Evolutionary conservation across 2,329 filamentous ascomycete genomes (phyloP), one percentile per base, ranked within the genome.

Genomic region (Capronia epimyces): DNA sequence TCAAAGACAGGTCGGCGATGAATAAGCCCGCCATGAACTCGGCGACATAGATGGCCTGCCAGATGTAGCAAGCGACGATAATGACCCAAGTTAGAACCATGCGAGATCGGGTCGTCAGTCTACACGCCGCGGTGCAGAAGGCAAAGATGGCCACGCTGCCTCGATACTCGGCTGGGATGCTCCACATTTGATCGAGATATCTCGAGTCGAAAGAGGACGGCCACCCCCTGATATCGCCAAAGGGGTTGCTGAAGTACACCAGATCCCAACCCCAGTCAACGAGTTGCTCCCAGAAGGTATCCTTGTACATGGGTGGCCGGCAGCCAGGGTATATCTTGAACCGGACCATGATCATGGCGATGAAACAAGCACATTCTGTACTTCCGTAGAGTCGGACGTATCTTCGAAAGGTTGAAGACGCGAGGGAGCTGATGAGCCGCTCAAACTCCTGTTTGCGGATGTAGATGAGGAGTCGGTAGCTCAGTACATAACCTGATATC

Each of bases 401-500:
- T 40, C 25, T 65, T 64, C 24, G 64, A 63, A 37, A 70, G 69
- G 13, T 64, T 64, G 12, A 49, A 53, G 34, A 66, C 59, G 21
- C 55, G 54, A 56, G 66, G 4, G 18, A 18, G 3, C 27, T 12
- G 18, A 46, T 7, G 15, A 29, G 39, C 18, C 36, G 42, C 10
- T n/a, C 16, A 8, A 40, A 8, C 32, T 51, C 49, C 13, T 12
- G 27, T 5, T 25, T 32, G 18, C 46, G 22, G 43, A 24, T 51
- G 12, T 9, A 21, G 3, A 36, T n/a, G 4, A 25, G 43, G 32
- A 36, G 32, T 36, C 32, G 32, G 16, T 36, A 36, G 3, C 12
- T n/a, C 5, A 34, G 13, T 5, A 77, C 77, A 55, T 80, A 81
- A 53, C 78, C 78, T 0, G 78, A 81, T 46, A 81, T 74, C 60